Base-by-base conservation (phyloP, 208 protist genomes). In the Crithidia brevicula region DNA sequence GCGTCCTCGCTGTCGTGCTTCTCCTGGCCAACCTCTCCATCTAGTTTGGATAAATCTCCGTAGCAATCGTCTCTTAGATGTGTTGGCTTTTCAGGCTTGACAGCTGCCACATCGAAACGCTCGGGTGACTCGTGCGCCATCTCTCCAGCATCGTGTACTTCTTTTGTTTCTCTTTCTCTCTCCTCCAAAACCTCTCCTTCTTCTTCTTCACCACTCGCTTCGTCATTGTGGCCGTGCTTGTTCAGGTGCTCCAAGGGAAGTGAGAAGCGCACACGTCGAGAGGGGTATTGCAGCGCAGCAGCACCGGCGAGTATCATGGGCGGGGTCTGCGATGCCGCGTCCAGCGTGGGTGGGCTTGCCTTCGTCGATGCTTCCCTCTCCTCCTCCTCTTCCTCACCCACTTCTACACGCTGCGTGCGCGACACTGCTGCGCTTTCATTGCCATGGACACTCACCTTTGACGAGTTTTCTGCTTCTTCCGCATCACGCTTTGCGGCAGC, bases 261-360 rank as follows among this genome's bases (percentile, higher is more conserved):
- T 16, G 67, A 72, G 56, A 72, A 65, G 38, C 47, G 45, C 36
- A 72, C 67, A 4, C 57, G 67, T 10, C 57, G n/a, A n/a, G n/a
- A n/a, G n/a, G n/a, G n/a, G n/a, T n/a, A n/a, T n/a, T n/a, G n/a
- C n/a, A n/a, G n/a, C n/a, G n/a, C n/a, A n/a, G n/a, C n/a, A n/a
- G n/a, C n/a, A n/a, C n/a, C n/a, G n/a, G n/a, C n/a, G n/a, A n/a
- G n/a, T n/a, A n/a, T n/a, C n/a, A n/a, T n/a, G n/a, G 43, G 45
- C 31, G 40, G 11, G 3, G 30, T 56, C 30, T 58, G 30, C 30
- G 52, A 58, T 8, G 16, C 22, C 0, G 4, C 16, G 10, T 58
- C 33, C 52, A 31, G 33, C 52, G 36, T 16, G 36, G 36, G 36
- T 16, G 36, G 36, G 15, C 36, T 13, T 16, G 8, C 2, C 9